A percentile compares a stretch with the other conserved stretches of the same genome.
Evolutionary conservation across 2,329 filamentous ascomycete species (phyloP).

Genomic region (Arachnopeziza araneosa): DNA sequence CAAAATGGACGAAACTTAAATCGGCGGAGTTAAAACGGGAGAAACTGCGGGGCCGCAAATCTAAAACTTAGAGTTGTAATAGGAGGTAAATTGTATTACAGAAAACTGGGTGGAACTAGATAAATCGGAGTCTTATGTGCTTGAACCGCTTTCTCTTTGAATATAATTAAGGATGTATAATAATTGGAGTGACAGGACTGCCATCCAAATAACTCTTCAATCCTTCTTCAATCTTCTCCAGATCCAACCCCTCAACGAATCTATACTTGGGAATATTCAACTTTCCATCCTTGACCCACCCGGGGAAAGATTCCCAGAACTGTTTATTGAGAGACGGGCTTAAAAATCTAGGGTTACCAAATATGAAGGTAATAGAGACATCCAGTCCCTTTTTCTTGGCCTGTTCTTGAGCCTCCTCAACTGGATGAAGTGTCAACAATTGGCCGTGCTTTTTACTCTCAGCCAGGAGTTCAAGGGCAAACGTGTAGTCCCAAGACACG

Average conservation of each 20-base stretch:
- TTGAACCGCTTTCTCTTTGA: no score
- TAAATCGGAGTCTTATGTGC: no score
- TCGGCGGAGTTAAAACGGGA: no score
- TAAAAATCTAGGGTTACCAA: not conserved
- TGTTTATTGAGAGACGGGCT: not conserved
- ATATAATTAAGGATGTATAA: not conserved
- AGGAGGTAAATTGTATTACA: no score
- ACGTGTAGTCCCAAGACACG: not conserved
- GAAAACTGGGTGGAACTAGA: no score
- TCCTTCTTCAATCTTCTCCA: conserved; percentile 26
- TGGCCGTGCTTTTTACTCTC: not conserved
- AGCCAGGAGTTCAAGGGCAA: not conserved
- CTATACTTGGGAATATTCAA: not conserved
- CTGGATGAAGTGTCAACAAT: not conserved
- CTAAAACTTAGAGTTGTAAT: no score
- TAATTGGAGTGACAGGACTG: not conserved
- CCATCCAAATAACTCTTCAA: not conserved
- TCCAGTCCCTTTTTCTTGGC: not conserved
- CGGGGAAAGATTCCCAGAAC: conserved; percentile 3
- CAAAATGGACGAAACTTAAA: no score
- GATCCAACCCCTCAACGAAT: conserved; percentile 4
- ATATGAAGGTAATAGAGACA: not conserved
- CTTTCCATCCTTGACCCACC: not conserved
- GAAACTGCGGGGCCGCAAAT: no score
- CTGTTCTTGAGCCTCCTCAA: not conserved